Evolutionary conservation across 768 basidiomycete genomes (phyloP).

Genomic region (Collybia sp.): DNA sequence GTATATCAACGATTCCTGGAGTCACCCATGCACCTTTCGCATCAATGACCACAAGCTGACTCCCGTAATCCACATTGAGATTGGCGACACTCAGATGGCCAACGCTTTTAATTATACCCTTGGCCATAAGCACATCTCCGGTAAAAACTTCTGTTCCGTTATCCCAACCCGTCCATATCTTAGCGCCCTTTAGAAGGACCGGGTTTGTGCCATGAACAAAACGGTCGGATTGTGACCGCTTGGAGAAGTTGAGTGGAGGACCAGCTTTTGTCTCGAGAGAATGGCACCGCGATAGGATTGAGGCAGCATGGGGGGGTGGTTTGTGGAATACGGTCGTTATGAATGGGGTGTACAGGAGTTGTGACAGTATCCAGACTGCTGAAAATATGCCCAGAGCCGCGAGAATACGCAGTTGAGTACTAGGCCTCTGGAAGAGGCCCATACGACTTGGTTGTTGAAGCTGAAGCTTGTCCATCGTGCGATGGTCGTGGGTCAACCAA

Average conservation of each 20-base stretch:
- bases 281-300: conserved; percentile 38
- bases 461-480: too few relatives aligned
- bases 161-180: conserved; percentile 75
- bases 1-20: conserved; percentile 67
- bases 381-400: neutral
- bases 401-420: neutral
- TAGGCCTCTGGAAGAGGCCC: neutral
- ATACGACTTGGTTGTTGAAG: too few relatives aligned
- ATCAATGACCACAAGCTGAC: conserved; percentile 49
- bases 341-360: neutral
- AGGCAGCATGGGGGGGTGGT: conserved; percentile 16
- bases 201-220: conserved; percentile 61
- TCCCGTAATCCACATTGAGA: conserved; percentile 20
- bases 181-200: conserved; percentile 67
- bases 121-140: conserved; percentile 67
- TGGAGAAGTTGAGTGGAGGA: conserved; percentile 39
- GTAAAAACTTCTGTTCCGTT: conserved; percentile 63
- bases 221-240: conserved; percentile 56
- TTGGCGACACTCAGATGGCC: conserved; percentile 35
- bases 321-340: neutral
- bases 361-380: neutral
- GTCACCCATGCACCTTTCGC: conserved; percentile 73
- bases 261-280: conserved; percentile 35
- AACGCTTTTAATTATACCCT: conserved; percentile 59
- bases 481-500: too few relatives aligned